Evolutionary conservation across 1,284 basidiomycete species (phyloP), one percentile per base, ranked within the genome.

Genomic region (Gymnopus androsaceus): DNA sequence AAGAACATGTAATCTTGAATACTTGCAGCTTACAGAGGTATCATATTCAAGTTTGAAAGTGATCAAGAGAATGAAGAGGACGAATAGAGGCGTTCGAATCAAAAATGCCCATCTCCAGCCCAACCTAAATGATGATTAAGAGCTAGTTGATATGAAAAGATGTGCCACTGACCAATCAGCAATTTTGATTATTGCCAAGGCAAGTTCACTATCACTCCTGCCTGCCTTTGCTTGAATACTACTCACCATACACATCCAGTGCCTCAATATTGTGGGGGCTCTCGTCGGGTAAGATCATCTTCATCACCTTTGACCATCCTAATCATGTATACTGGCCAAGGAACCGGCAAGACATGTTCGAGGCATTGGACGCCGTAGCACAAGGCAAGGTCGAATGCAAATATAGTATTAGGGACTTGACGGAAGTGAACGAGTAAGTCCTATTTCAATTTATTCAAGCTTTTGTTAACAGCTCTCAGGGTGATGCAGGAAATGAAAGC

Each of bases 361-460:
- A 90, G 66, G 83, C 88, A 2, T 70, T 91, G 28, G 77, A 79
- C 15, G 74, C 89, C 56, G 88, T 82, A 8, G 83, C 83, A 0
- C 69, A 72, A n/a, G 86, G 86, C 4, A 84, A 86, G 61, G 84
- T 90, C 46, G 81, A 76, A 67, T 82, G 80, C 59, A 73, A 76
- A 45, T 80, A 76, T 62, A 71, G 75, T 57, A 65, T 81, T 28
- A 72, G 74, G 59, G 69, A 72, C 3, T 70, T 88, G 49, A 72
- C 72, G 7, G 75, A 80, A 42, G 66, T 88, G 49, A 79, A 81
- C 56, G 59, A 66, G 78, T 81, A 58, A 47, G 75, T 65, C 31
- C 51, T 53, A 15, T 41, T 21, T 14, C 11, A 37, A 33, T 19
- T 42, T n/a, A 54, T 28, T 41, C 17, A 8, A 19, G n/a, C 21